Base-by-base conservation (phyloP, 192 early-diverging fungal genomes). In the Dissophora ornata region DNA sequence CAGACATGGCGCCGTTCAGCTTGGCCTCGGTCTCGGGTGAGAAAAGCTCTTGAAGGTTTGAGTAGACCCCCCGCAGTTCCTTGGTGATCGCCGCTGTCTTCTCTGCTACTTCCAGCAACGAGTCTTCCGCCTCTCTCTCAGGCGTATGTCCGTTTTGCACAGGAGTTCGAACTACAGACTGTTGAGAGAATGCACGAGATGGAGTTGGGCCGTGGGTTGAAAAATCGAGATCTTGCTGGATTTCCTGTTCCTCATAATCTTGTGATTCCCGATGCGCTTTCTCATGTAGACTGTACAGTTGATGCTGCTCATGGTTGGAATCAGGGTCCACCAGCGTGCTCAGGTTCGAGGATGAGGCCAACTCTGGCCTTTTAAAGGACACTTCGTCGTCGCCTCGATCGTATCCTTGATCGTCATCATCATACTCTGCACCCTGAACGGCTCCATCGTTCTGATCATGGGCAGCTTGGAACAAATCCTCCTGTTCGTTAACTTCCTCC, bases 1-100 rank as follows among this genome's bases (percentile, higher is more conserved):
- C 53, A 3, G 73, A 57, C 1, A 67, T 56, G 18, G 45, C 73
- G 2, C 59, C 59, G 18, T 60, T 44, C 52, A 61, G 25, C 42
- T 77, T 77, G 0, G 73, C 73, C 45, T 77, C 73, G 4, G 57
- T 62, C 24, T 77, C 73, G 2, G 73, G 73, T 0, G 73, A 77
- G 46, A 77, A 77, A 25, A 77, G 45, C 36, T 67, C 57, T 50
- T 77, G 73, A 0, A 77, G 53, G 21, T 77, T 77, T 3, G 57
- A 56, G 30, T 77, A 77, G 0, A 77, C 73, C 0, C 53, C 64
- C 1, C 73, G 57, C 33, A 77, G 47, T 25, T 67, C 64, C 19
- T 77, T 45, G 4, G 73, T 62, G 21, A 77, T 62, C 4, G 45
- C 38, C 8, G 73, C 46, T 0, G 73, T 67, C 1, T 34, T 62